Evolutionary conservation across 768 basidiomycete species (phyloP), one percentile per base, ranked within the genome.

Genomic region (Tephrocybe sp.): DNA sequence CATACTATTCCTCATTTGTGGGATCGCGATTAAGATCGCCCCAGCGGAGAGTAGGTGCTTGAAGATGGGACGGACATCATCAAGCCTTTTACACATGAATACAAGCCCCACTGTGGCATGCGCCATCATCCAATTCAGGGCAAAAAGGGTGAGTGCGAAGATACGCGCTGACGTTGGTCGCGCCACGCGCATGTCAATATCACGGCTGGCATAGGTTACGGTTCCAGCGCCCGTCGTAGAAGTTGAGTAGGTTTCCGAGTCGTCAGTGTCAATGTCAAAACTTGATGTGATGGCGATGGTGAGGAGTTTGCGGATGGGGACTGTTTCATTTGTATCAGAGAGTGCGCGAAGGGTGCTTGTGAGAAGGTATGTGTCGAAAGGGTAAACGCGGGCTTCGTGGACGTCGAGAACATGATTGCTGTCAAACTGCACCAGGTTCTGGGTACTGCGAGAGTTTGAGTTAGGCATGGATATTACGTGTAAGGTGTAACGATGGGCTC

Each of bases 321-420:
- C 40, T 3, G 71, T 67, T 26, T 61, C 37, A 55, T 78, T 68
- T 32, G 66, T 55, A 42, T 60, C 60, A 2, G 67, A 64, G 20
- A 68, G 57, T 3, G 72, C 75, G 1, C 75, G 72, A n/a, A 83
- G 50, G 26, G 76, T 79, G 61, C 69, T 79, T 10, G 76, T 68
- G 18, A 83, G 69, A 25, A 67, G 51, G 58, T 84, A 84, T 0
- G 70, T 74, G 60, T 84, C 82, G 62, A 83, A 84, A 0, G 82
- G 82, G 57, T 83, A 84, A 9, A 80, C 59, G 9, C 70, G 75
- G 11, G 77, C 77, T 62, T 76, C 64, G 51, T 80, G 78, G 10
- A 80, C 79, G 52, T 84, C 79, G 21, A 83, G 71, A 30, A 75
- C 73, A 59, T 83, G 77, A 54, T 79, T 76, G 47, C 75, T 80